Conservation (phyloP, 495 filamentous ascomycete species). For the Poronia punctata region DNA sequence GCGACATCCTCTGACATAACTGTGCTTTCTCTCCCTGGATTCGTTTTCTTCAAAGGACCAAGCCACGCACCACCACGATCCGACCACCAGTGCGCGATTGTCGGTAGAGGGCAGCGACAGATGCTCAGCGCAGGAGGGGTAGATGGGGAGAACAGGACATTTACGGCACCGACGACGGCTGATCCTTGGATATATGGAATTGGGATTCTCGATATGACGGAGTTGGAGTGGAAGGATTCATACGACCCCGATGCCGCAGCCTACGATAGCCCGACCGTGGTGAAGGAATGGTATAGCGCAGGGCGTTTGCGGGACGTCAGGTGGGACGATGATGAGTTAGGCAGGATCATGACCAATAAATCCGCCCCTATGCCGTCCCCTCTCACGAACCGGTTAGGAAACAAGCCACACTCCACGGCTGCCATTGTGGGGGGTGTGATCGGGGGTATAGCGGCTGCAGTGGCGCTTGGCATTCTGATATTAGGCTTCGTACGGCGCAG, state of each 20-base stretch:
- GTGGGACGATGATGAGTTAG: conserved; percentile 21
- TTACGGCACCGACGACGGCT: conserved; percentile 15
- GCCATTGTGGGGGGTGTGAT: conserved; percentile 19
- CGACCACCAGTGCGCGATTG: conserved; percentile 24
- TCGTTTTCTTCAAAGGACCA: conserved; percentile 32
- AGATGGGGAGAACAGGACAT: conserved; percentile 16
- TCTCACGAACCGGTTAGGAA: neutral
- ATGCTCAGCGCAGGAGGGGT: conserved; percentile 32
- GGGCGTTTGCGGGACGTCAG: conserved; percentile 20
- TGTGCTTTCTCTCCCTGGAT: conserved; percentile 41
- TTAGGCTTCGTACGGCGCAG: conserved; percentile 10
- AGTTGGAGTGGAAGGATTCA: conserved; percentile 28
- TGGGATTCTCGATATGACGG: conserved; percentile 35
- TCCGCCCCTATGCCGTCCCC: conserved; percentile 3
- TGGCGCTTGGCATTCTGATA: conserved; percentile 1
- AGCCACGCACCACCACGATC: conserved; percentile 17
- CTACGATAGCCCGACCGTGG: conserved; percentile 25
- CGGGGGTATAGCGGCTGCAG: conserved; percentile 12
- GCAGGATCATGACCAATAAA: conserved; percentile 18
- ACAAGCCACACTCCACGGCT: conserved; percentile 1
- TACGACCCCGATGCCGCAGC: conserved; percentile 30
- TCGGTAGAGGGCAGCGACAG: conserved; percentile 34
- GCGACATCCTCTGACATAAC: conserved; percentile 24
- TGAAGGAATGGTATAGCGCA: conserved; percentile 26
- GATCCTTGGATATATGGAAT: conserved; percentile 37